A percentile compares a stretch with the other conserved stretches of the same genome.
Conservation (phyloP, 441 rosid genomes). For the Pelargonium myrrhifolium region DNA sequence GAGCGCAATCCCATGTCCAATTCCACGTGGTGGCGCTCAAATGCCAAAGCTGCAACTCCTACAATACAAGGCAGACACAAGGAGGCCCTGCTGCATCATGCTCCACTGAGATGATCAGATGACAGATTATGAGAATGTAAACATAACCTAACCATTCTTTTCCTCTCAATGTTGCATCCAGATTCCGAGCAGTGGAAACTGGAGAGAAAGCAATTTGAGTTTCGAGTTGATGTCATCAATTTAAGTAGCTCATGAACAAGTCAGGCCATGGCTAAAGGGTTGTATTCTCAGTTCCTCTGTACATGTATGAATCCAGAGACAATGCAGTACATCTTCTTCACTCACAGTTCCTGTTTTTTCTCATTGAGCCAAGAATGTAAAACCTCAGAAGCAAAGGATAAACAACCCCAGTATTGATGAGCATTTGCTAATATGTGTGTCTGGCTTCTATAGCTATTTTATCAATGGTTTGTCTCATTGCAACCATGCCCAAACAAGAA, state of each 20-base stretch:
- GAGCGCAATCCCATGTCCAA: constrained; percentile 42
- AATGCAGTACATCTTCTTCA: background rate
- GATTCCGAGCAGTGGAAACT: no score
- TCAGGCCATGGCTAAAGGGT: background rate
- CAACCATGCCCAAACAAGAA: no score
- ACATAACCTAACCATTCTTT: background rate
- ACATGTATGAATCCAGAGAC: background rate
- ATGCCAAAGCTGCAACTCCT: constrained; percentile 59
- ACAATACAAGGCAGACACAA: constrained; percentile 64
- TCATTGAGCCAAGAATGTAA: background rate
- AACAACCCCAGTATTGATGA: no score
- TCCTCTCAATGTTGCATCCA: background rate
- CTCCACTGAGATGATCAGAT: constrained; percentile 49
- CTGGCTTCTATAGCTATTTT: no score
- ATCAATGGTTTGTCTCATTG: no score
- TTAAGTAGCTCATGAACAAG: background rate
- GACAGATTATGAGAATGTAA: constrained; percentile 8
- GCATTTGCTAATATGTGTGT: no score
- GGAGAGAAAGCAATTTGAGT: no score
- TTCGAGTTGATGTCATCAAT: background rate
- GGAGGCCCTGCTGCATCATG: constrained; percentile 43
- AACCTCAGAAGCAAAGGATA: no score
- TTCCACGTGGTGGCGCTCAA: constrained; percentile 71
- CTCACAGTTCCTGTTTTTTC: background rate
- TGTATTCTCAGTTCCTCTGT: background rate